Evolutionary conservation across 805 yeast genomes (phyloP).

Genomic region (Candida methanosorbosa): DNA sequence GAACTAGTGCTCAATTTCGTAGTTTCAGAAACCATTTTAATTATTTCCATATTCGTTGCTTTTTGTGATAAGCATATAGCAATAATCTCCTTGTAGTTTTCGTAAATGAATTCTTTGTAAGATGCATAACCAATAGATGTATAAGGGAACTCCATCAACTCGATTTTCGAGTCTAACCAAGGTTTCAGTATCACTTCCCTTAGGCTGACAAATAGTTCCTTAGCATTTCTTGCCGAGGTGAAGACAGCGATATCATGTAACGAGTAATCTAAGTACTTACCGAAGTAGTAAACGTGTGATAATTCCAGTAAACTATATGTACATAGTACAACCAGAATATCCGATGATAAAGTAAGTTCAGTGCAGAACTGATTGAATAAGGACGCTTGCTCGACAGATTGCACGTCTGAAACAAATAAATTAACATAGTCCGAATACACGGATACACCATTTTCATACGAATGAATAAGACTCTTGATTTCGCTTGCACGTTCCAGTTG

Average conservation of each 20-base stretch:
- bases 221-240: conserved; percentile 7
- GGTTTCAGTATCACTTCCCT: conserved; percentile 29
- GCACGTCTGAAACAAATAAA: too few relatives aligned
- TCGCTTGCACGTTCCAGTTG: too few relatives aligned
- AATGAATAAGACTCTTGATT: too few relatives aligned
- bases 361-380: conserved; percentile 30
- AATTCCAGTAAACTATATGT: conserved; percentile 35
- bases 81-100: conserved; percentile 28
- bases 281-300: conserved; percentile 22
- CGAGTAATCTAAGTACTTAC: conserved; percentile 22
- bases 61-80: conserved; percentile 28
- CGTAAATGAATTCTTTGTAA: conserved; percentile 21
- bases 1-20: conserved; percentile 1
- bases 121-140: conserved; percentile 28
- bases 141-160: conserved; percentile 31
- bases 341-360: conserved; percentile 21
- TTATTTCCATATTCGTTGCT: conserved; percentile 5
- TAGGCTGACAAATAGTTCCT: conserved; percentile 21
- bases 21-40: conserved; percentile 8
- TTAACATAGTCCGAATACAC: too few relatives aligned
- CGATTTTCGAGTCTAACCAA: conserved; percentile 31
- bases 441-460: too few relatives aligned
- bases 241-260: conserved; percentile 16
- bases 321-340: conserved; percentile 24
- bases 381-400: conserved; percentile 28